phyloP scores from a whole-genome alignment of 768 basidiomycete species.

The Psilocybe sp. region DNA sequence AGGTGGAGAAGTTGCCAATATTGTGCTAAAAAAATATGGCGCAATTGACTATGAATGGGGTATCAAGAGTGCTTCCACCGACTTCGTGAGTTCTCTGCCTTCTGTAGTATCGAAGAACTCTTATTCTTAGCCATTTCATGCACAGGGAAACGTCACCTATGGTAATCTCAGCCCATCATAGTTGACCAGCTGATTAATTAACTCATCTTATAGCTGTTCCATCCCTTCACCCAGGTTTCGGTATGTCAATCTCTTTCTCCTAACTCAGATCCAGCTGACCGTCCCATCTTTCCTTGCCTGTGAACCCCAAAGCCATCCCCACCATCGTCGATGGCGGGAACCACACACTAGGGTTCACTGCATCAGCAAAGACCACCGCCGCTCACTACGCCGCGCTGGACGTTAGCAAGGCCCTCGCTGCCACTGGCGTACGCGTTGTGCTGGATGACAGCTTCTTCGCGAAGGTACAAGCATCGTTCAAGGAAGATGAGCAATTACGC shows the following conservation, averaged over 20 bases:
- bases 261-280: background rate
- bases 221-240: constrained; percentile 71
- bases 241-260: constrained; percentile 18
- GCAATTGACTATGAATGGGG: constrained; percentile 64
- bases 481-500: no score
- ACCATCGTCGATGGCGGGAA: constrained; percentile 71
- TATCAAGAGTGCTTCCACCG: constrained; percentile 71
- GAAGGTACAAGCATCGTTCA: constrained; percentile 34
- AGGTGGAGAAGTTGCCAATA: constrained; percentile 66
- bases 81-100: constrained; percentile 57
- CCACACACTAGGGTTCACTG: constrained; percentile 69
- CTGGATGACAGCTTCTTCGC: constrained; percentile 64
- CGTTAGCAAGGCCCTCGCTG: constrained; percentile 69
- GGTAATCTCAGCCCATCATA: constrained; percentile 33
- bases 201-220: constrained; percentile 44
- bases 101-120: no score
- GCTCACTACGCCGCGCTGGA: constrained; percentile 69
- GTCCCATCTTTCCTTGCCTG: background rate
- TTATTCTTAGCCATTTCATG: background rate
- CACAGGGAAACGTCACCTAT: constrained; percentile 73
- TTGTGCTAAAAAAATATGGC: constrained; percentile 61
- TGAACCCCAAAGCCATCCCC: constrained; percentile 62
- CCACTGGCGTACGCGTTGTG: constrained; percentile 64
- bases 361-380: constrained; percentile 53
- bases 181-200: background rate